phyloP scores from a whole-genome alignment of 495 filamentous ascomycete species.

The Neurospora sp. region DNA sequence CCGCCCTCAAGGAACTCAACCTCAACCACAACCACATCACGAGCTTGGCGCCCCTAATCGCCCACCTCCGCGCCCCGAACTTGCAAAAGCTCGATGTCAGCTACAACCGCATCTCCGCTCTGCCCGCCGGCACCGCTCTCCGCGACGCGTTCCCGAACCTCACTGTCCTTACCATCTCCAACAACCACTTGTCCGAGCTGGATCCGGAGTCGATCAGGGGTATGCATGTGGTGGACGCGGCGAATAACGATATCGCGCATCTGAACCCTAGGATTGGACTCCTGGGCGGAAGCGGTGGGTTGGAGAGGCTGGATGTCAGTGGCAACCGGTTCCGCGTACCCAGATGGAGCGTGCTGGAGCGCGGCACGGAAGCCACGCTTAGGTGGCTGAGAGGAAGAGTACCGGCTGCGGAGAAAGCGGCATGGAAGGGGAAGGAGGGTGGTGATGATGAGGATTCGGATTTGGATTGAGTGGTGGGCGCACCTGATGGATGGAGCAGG shows the following conservation, averaged over 20 bases:
- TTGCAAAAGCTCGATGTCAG: slow-evolving; percentile 70
- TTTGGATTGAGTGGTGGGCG: slow-evolving; percentile 15
- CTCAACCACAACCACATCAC: slow-evolving; percentile 59
- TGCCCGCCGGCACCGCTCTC: slow-evolving; percentile 47
- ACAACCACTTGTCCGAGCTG: slow-evolving; percentile 66
- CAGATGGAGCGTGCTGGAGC: slow-evolving; percentile 73
- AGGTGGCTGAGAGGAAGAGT: slow-evolving; percentile 74
- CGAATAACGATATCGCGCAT: slow-evolving; percentile 69
- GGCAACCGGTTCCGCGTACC: slow-evolving; percentile 82
- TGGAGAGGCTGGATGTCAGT: slow-evolving; percentile 51
- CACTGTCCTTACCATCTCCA: slow-evolving; percentile 54
- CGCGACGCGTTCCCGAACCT: slow-evolving; percentile 54
- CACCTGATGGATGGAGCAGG: neutral
- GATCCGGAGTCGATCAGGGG: slow-evolving; percentile 66
- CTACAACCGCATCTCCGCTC: slow-evolving; percentile 59
- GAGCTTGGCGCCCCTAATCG: slow-evolving; percentile 50
- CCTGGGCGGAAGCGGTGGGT: slow-evolving; percentile 46
- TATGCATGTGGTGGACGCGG: slow-evolving; percentile 63
- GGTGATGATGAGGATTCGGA: slow-evolving; percentile 24
- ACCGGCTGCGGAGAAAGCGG: slow-evolving; percentile 50
- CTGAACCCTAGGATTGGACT: slow-evolving; percentile 73
- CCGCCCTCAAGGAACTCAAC: slow-evolving; percentile 63
- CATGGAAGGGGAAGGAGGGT: slow-evolving; percentile 32
- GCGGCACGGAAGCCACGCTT: slow-evolving; percentile 79
- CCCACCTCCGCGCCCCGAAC: slow-evolving; percentile 55